phyloP scores from a whole-genome alignment of 495 filamentous ascomycete genomes.

The Chlorociboria aeruginascens region DNA sequence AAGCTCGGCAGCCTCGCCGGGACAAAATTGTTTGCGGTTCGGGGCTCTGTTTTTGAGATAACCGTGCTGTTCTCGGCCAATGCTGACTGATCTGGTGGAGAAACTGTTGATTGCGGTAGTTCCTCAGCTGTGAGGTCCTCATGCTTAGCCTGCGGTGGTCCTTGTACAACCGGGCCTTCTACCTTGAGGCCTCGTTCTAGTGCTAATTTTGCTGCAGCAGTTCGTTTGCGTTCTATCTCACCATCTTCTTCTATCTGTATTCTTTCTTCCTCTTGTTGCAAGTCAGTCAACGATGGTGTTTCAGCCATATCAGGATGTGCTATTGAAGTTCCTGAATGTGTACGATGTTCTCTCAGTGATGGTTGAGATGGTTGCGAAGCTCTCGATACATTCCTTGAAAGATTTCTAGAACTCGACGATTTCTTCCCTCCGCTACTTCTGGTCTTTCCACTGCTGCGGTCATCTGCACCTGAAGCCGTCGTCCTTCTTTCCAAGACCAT shows the following conservation, averaged over 20 bases:
- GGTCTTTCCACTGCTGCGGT: slow-evolving; percentile 59
- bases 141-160: slow-evolving; percentile 6
- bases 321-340: slow-evolving; percentile 22
- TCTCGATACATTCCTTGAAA: slow-evolving; percentile 41
- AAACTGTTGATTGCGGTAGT: slow-evolving; percentile 4
- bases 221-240: slow-evolving; percentile 54
- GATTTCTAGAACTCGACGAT: slow-evolving; percentile 35
- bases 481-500: slow-evolving; percentile 59
- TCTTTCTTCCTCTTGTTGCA: slow-evolving; percentile 67
- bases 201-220: slow-evolving; percentile 63
- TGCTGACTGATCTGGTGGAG: not conserved
- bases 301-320: slow-evolving; percentile 23
- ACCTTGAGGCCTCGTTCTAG: slow-evolving; percentile 49
- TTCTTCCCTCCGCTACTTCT: slow-evolving; percentile 47
- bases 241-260: slow-evolving; percentile 56
- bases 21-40: slow-evolving; percentile 5
- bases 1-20: slow-evolving; percentile 19
- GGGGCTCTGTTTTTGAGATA: no score
- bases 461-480: slow-evolving; percentile 50
- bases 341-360: slow-evolving; percentile 23
- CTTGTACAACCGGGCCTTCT: not conserved
- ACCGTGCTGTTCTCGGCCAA: no score
- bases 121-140: slow-evolving; percentile 10
- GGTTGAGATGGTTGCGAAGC: slow-evolving; percentile 37
- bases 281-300: slow-evolving; percentile 52